Conservation (phyloP, 2,329 filamentous ascomycete genomes). For the Fusarium robinianum region DNA sequence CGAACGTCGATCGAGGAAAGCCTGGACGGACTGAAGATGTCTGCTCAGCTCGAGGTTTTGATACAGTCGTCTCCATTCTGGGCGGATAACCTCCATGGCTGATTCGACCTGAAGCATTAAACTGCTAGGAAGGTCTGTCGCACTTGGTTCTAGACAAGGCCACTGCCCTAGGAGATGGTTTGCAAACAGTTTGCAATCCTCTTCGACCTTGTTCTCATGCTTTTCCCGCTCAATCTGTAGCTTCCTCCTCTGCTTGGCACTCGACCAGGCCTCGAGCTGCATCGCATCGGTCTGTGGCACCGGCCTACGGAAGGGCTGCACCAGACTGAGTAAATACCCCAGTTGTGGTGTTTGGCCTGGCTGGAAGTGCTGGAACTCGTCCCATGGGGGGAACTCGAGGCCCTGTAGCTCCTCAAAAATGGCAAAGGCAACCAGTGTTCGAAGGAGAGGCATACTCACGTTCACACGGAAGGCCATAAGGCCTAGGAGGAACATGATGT, state of each 20-base stretch:
- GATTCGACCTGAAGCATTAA: slow-evolving; percentile 30
- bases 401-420: slow-evolving; percentile 26
- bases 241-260: slow-evolving; percentile 30
- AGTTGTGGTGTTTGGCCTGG: slow-evolving; percentile 27
- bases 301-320: slow-evolving; percentile 27
- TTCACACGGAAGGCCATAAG: slow-evolving; percentile 31
- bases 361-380: slow-evolving; percentile 30
- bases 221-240: slow-evolving; percentile 23
- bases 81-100: slow-evolving; percentile 30
- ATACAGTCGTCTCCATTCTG: slow-evolving; percentile 34
- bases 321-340: slow-evolving; percentile 22
- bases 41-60: slow-evolving; percentile 29
- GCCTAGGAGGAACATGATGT: slow-evolving; percentile 31
- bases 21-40: slow-evolving; percentile 25
- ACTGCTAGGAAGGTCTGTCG: slow-evolving; percentile 12
- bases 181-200: slow-evolving; percentile 30
- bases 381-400: slow-evolving; percentile 23
- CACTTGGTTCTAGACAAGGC: slow-evolving; percentile 33
- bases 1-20: slow-evolving; percentile 23
- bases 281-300: slow-evolving; percentile 8
- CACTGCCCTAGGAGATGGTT: slow-evolving; percentile 33
- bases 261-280: slow-evolving; percentile 25
- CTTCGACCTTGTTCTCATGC: slow-evolving; percentile 29
- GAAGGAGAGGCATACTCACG: slow-evolving; percentile 25
- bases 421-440: slow-evolving; percentile 28